Evolutionary conservation across 371 early-diverging fungal species (phyloP).

Genomic region (Saksenaea vasiformis): DNA sequence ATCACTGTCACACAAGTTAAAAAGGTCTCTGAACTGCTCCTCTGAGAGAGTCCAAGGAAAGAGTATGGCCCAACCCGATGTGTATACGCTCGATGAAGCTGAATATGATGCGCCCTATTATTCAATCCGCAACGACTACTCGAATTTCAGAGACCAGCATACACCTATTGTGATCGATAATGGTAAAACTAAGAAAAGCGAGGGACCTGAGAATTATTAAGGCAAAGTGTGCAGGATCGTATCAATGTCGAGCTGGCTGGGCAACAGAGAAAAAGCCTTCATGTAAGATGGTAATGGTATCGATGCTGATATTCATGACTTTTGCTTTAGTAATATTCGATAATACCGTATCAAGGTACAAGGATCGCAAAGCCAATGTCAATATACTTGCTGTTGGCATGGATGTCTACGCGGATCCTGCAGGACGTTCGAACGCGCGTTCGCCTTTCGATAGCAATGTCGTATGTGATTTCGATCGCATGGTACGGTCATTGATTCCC

Average conservation of each 20-base stretch:
- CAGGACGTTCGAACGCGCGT: conserved; percentile 67
- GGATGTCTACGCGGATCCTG: conserved; percentile 72
- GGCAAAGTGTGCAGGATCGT: conserved; percentile 57
- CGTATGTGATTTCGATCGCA: conserved; percentile 70
- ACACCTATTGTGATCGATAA: conserved; percentile 69
- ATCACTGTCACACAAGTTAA: no score
- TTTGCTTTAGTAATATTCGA: conserved; percentile 71
- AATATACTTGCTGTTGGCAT: conserved; percentile 72
- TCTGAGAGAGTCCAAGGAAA: background rate
- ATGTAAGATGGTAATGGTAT: conserved; percentile 41
- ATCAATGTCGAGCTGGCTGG: conserved; percentile 85
- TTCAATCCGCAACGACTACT: conserved; percentile 16
- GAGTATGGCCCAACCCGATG: conserved; percentile 9
- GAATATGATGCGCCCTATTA: conserved; percentile 24
- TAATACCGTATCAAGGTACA: conserved; percentile 78
- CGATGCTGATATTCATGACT: background rate
- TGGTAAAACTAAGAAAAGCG: conserved; percentile 34
- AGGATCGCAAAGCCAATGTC: conserved; percentile 69
- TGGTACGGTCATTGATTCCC: conserved; percentile 40
- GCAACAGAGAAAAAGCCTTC: conserved; percentile 63
- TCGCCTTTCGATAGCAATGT: conserved; percentile 78
- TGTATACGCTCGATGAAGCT: conserved; percentile 23
- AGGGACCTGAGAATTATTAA: background rate
- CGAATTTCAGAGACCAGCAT: conserved; percentile 3
- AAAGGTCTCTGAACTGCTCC: no score